Evolutionary conservation across 257 asterid genomes (phyloP), one percentile per base, ranked within the genome.

Genomic region (Petunia axillaris): DNA sequence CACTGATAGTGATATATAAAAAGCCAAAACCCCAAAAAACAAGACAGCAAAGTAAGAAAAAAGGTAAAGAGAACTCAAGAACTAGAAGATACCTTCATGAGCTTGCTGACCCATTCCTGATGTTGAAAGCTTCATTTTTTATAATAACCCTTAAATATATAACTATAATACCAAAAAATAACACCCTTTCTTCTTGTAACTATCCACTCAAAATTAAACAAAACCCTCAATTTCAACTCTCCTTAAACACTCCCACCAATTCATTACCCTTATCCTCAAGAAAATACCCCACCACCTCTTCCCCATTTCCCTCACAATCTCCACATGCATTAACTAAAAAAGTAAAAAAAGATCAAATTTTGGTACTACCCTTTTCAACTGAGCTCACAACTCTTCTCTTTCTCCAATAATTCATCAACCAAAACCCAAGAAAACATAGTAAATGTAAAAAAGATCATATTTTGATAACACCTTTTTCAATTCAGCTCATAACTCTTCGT

Each of bases 81-180:
- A 52, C 3, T 35, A 76, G 78, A 54, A 83, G 78, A 82, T 83
- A 88, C 91, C 91, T 86, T 86, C 90, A 76, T 86, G 87, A 84
- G 79, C 70, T 74, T 85, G 91, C 87, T 88, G 91, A 88, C 91
- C 85, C 88, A 86, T 81, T 70, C 91, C 87, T 88, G 91, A 86
- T 84, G 91, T 82, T 86, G 91, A 88, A 88, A 88, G 88, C 90
- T 88, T 88, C 91, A 88, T 88, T 60, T 53, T 82, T 76, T 59
- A 79, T 77, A 48, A 80, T 79, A 64, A 83, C 64, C 77, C 75
- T 80, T 66, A 81, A 57, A 75, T 57, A 78, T 37, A 46, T 74
- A 15, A 43, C 43, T 82, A 66, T n/a, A 74, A 80, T 63, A 44
- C 25, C 64, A 65, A 36, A 10, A 3, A 78, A 76, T 63, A 36